Percentiles rank a stretch among this genome's conserved stretches.
Evolutionary conservation across 2,329 filamentous ascomycete genomes (phyloP).

Genomic region (Phaeosphaeria sp.): DNA sequence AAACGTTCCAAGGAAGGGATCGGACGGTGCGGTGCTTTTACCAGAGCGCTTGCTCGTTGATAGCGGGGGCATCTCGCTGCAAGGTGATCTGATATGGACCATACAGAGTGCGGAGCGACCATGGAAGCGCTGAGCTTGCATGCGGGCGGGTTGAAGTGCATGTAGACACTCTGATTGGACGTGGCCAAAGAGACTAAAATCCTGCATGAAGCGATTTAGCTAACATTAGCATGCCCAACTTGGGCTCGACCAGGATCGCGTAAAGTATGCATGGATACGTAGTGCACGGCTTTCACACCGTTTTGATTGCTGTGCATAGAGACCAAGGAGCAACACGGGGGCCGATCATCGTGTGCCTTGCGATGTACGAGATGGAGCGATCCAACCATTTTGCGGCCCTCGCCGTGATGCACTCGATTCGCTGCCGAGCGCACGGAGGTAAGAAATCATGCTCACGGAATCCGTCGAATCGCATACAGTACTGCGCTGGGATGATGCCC

Average conservation of each 20-base stretch:
- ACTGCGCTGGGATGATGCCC: neutral
- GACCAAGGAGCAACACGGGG: neutral
- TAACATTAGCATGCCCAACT: neutral
- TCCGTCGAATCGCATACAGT: neutral
- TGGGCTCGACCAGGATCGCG: neutral
- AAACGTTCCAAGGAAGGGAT: conserved; percentile 41
- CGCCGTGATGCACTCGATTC: neutral
- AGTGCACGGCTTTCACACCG: conserved; percentile 6
- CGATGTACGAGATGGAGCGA: neutral
- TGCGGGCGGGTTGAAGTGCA: conserved; percentile 1
- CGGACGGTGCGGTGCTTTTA: conserved; percentile 42
- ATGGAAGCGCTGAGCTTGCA: conserved; percentile 1
- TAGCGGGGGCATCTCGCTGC: conserved; percentile 40
- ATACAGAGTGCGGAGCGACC: neutral
- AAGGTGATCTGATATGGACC: conserved; percentile 7
- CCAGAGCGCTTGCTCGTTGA: conserved; percentile 48
- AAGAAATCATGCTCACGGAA: neutral
- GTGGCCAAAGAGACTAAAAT: conserved; percentile 28
- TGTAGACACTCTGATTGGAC: neutral
- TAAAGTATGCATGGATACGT: neutral
- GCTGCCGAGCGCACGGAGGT: neutral
- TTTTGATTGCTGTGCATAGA: neutral
- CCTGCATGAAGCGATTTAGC: conserved; percentile 1
- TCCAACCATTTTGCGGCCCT: neutral
- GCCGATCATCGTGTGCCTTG: conserved; percentile 4